Base-by-base conservation (phyloP, 2,329 filamentous ascomycete species). In the Tothia fuscella region DNA sequence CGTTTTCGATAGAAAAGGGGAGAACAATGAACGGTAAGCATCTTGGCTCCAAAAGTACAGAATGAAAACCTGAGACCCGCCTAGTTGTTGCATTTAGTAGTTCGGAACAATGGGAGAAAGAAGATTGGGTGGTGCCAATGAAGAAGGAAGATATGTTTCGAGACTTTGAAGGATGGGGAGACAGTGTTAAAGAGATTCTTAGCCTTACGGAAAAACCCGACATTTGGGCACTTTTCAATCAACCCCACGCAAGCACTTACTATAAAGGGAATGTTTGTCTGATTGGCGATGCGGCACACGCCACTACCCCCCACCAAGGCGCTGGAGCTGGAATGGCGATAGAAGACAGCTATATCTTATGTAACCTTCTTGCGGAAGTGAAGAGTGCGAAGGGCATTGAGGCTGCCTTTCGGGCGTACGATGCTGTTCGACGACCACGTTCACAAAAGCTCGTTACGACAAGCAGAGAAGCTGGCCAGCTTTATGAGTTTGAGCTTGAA, bases 1-100 rank as follows among this genome's bases (percentile, higher is more conserved):
- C 70, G 0, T 81, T 80, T 51, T 73, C 78, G 0, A 74, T 81
- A 7, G 69, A 71, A 5, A 61, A 66, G n/a, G 69, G 68, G 7
- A 61, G 64, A 6, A 63, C 69, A 3, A 68, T 80, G 57, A 81
- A 81, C 51, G 64, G 58, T 59, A 47, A 32, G 46, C n/a, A n/a
- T 45, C 25, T n/a, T 24, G 14, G 7, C 10, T 24, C 3, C 21
- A 14, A 3, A 29, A 13, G 13, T 29, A 20, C n/a, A 34, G 22
- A 4, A 7, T 3, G 36, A 24, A 20, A 34, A 4, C 6, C 36
- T 41, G 35, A 35, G 16, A 38, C 24, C n/a, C 12, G n/a, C 22
- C 6, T 30, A 48, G 50, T 72, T 2, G 64, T 74, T 16, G 64
- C 62, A 1, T 69, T 72, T 36, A 61, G 65, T 12, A 56, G 63